phyloP scores from a whole-genome alignment of 2,329 filamentous ascomycete genomes.

The Paraphaeosphaeria sporulosa region DNA sequence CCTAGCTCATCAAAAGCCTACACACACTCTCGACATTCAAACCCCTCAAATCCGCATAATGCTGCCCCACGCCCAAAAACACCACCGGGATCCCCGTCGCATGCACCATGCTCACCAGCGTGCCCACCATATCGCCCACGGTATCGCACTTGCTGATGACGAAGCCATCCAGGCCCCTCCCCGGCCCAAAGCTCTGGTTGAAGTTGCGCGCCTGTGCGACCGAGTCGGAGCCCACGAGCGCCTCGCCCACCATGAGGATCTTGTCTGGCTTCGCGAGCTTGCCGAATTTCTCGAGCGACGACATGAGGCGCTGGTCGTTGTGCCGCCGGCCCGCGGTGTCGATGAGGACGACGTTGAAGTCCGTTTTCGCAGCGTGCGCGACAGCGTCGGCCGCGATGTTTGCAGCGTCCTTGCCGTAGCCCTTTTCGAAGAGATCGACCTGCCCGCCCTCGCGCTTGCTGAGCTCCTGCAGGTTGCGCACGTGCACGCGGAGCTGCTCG shows the following conservation, averaged over 20 bases:
- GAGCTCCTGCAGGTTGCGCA: slow-evolving; percentile 90
- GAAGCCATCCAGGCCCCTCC: slow-evolving; percentile 87
- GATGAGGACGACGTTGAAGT: slow-evolving; percentile 93
- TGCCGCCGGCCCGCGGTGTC: slow-evolving; percentile 95
- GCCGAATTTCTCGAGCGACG: slow-evolving; percentile 93
- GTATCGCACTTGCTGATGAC: slow-evolving; percentile 99
- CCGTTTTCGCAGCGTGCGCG: slow-evolving; percentile 74
- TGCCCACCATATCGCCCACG: slow-evolving; percentile 98
- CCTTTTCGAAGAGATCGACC: slow-evolving; percentile 94
- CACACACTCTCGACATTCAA: slow-evolving; percentile 71
- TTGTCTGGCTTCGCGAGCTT: slow-evolving; percentile 97
- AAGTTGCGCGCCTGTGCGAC: slow-evolving; percentile 97
- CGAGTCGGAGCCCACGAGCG: slow-evolving; percentile 92
- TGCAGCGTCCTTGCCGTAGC: slow-evolving; percentile 97
- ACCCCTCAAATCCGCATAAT: slow-evolving; percentile 70
- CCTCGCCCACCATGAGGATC: slow-evolving; percentile 96
- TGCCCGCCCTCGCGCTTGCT: slow-evolving; percentile 78
- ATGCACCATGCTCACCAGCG: slow-evolving; percentile 95
- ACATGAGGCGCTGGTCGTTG: slow-evolving; percentile 97
- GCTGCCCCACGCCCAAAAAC: slow-evolving; percentile 80
- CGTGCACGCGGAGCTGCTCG: slow-evolving; percentile 94
- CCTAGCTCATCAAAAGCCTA: slow-evolving; percentile 64
- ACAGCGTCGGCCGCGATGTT: slow-evolving; percentile 95
- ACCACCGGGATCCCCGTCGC: slow-evolving; percentile 95
- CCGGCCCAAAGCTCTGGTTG: slow-evolving; percentile 86